A percentile compares a stretch with the other conserved stretches of the same genome.
These are phyloP conservation scores for Irpex lacteus DNA, from an alignment of 1,284 basidiomycete species.

Conservation along the genomic window DNA sequence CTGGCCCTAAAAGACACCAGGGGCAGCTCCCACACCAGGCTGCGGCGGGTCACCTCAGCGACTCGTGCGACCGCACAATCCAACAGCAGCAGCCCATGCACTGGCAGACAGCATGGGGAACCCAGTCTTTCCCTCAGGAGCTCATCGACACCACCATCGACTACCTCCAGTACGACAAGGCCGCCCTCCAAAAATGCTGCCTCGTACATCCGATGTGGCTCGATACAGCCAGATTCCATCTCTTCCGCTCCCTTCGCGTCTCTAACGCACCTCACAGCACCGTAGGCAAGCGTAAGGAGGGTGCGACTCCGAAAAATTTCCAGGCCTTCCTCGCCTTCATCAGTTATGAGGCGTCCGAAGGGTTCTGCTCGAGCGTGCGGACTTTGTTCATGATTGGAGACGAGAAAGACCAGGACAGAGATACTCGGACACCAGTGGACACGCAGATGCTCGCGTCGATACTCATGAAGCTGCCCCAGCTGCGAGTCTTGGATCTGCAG, in stretches of 20 bases:
- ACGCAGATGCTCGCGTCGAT: conserved; percentile 3
- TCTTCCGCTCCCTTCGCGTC: conserved; percentile 5
- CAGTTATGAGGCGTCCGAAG: neutral
- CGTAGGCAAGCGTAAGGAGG: conserved; percentile 3
- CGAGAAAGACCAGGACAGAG: conserved; percentile 3
- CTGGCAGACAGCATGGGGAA: conserved; percentile 4
- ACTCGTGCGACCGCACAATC: neutral
- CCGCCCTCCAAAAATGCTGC: conserved; percentile 1
- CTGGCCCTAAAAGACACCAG: neutral
- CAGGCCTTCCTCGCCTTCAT: conserved; percentile 7
- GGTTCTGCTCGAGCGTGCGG: conserved; percentile 6
- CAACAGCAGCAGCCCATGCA: conserved; percentile 1
- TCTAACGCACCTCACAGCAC: neutral
- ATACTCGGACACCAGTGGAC: conserved; percentile 5
- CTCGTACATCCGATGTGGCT: conserved; percentile 8
- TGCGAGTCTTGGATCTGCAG: conserved; percentile 4
- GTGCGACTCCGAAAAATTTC: conserved; percentile 1
- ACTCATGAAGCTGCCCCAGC: conserved; percentile 3
- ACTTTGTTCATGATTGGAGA: conserved; percentile 5
- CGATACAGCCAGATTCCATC: conserved; percentile 3
- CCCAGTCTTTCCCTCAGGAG: conserved; percentile 15
- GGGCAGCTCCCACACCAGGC: neutral
- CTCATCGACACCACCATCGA: conserved; percentile 6
- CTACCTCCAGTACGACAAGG: neutral
- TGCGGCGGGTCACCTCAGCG: neutral